Evolutionary conservation across 306 rosid species (phyloP).

Genomic region (Luffa aegyptiaca): DNA sequence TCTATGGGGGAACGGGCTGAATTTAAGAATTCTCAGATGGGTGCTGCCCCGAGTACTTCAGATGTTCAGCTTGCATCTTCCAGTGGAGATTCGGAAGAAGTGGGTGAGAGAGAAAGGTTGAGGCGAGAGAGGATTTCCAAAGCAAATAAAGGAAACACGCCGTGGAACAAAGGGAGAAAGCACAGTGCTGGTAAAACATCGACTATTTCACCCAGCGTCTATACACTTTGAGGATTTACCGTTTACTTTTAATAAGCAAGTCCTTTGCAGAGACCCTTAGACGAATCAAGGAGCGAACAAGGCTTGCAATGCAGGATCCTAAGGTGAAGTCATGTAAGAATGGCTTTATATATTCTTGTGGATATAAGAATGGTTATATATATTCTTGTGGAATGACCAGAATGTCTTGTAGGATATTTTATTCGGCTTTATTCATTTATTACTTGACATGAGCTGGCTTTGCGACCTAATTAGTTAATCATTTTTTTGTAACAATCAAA

Average conservation of each 20-base stretch:
- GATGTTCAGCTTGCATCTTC: constrained; percentile 16
- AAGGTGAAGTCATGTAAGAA: constrained; percentile 99
- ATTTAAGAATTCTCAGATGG: constrained; percentile 12
- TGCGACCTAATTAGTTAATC: not conserved
- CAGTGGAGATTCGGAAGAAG: constrained; percentile 16
- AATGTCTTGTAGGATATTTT: not conserved
- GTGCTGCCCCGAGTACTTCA: constrained; percentile 14
- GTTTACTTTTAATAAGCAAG: constrained; percentile 11
- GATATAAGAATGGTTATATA: constrained; percentile 57
- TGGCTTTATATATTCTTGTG: constrained; percentile 30
- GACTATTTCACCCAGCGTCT: not conserved
- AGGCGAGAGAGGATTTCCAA: constrained; percentile 78
- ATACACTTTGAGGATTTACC: not conserved
- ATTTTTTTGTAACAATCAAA: not conserved
- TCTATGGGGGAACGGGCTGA: not conserved
- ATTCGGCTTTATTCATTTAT: not conserved
- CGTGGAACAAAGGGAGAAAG: constrained; percentile 97
- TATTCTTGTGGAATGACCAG: not conserved
- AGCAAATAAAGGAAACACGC: constrained; percentile 79
- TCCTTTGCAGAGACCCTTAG: constrained; percentile 62
- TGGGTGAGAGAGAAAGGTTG: constrained; percentile 59
- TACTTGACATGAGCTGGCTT: not conserved
- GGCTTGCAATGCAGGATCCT: constrained; percentile 97
- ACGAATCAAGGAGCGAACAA: constrained; percentile 81
- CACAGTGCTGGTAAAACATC: constrained; percentile 57